These are phyloP conservation scores for Podaxis sp. DNA, from an alignment of 768 basidiomycete species.

Conservation along the genomic window DNA sequence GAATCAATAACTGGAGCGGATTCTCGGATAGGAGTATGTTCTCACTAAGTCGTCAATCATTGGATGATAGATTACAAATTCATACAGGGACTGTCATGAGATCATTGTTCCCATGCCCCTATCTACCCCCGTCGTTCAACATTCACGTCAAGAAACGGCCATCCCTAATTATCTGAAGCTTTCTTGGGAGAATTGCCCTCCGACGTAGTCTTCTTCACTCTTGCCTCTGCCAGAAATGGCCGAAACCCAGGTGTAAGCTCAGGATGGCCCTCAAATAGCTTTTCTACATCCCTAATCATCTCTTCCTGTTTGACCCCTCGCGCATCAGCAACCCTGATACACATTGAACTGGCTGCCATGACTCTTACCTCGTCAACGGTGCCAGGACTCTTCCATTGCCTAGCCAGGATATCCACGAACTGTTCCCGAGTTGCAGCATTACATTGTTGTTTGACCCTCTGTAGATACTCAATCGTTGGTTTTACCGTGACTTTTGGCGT, in stretches of 20 bases:
- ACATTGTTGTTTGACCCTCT: background rate
- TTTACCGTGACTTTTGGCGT: background rate
- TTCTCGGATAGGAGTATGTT: background rate
- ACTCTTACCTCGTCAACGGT: background rate
- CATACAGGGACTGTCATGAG: background rate
- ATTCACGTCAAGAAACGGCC: too few relatives aligned
- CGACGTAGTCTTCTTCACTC: background rate
- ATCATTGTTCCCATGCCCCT: background rate
- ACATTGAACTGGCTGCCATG: background rate
- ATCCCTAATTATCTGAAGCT: too few relatives aligned
- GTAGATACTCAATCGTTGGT: background rate
- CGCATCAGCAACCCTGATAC: background rate
- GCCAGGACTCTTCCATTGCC: background rate
- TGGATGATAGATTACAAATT: background rate
- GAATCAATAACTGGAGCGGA: background rate
- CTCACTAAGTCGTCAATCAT: background rate
- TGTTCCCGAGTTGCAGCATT: slow-evolving; percentile 1
- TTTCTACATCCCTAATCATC: slow-evolving; percentile 4
- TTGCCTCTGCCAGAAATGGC: background rate
- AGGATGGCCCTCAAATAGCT: slow-evolving; percentile 4
- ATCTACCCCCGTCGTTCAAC: background rate
- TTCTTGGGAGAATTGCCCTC: too few relatives aligned
- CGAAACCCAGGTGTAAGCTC: slow-evolving; percentile 2
- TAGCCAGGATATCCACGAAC: slow-evolving; percentile 3
- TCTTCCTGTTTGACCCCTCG: background rate